Evolutionary conservation across 2,329 filamentous ascomycete genomes (phyloP), one percentile per base, ranked within the genome.

Genomic region (Teratosphaeria gauchensis): DNA sequence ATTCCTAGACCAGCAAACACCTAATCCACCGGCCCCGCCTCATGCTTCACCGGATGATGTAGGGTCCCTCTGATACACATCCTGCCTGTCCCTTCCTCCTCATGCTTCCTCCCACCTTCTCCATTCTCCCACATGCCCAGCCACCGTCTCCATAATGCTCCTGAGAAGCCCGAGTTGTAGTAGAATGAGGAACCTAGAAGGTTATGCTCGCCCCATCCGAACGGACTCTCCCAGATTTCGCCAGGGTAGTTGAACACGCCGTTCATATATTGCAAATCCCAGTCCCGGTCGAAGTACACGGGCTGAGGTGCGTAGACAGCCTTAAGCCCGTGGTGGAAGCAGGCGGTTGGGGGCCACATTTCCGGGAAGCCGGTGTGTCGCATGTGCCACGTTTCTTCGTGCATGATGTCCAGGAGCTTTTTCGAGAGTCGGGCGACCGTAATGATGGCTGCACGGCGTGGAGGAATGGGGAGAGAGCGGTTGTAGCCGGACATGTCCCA

Each of bases 251-350:
- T 80, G 73, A 78, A 78, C 28, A 75, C 73, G 60, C 74, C 71
- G 59, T 79, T 73, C 66, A 78, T 74, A 57, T 73, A 70, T 56
- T 75, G 73, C 16, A 78, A 68, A 19, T 77, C 75, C 87, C 87
- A 91, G 55, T 87, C 82, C 61, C 88, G 83, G 72, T 92, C 88
- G 67, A 90, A 89, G 72, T 85, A 92, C 53, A 92, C 83, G 1
- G 89, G 88, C 72, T 92, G 88, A 11, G 89, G 89, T 11, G 84
- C 87, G 67, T 86, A 89, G 3, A 90, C 86, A 4, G 87, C 84
- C 74, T 92, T 92, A 54, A 92, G 77, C 5, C 89, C 88, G 69
- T 94, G 88, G 62, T 90, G 82, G 19, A 92, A 78, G 0, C 87
- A 84, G 30, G 87, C 82, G 0, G 87, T 87, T 58, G 87, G 85